A percentile compares a stretch with the other conserved stretches of the same genome.
These are phyloP conservation scores for Melampsora medusae DNA, from an alignment of 1,284 basidiomycete species.

Conservation along the genomic window DNA sequence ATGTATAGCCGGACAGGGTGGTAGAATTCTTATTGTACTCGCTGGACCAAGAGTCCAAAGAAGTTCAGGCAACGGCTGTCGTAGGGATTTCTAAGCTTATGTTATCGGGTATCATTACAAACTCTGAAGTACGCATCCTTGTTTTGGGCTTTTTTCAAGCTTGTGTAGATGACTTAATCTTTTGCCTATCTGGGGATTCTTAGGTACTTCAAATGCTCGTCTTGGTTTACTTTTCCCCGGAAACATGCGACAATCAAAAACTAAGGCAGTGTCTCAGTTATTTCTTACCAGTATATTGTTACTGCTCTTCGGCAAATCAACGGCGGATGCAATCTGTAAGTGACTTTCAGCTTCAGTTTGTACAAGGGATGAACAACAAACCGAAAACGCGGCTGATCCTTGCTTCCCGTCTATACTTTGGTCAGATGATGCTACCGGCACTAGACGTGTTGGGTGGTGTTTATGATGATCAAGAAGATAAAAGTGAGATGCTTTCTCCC, in stretches of 20 bases:
- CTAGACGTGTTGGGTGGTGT: slow-evolving; percentile 69
- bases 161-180: too few relatives aligned
- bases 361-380: slow-evolving; percentile 1
- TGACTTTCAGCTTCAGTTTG: slow-evolving; percentile 16
- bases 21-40: slow-evolving; percentile 72
- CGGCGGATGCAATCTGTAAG: slow-evolving; percentile 71
- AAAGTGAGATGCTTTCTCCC: slow-evolving; percentile 74
- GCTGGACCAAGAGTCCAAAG: slow-evolving; percentile 70
- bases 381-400: background rate
- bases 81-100: slow-evolving; percentile 87
- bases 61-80: slow-evolving; percentile 74
- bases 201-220: slow-evolving; percentile 78
- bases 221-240: slow-evolving; percentile 80
- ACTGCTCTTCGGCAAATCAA: slow-evolving; percentile 78
- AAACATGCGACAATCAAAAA: slow-evolving; percentile 78
- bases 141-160: too few relatives aligned
- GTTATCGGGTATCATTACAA: slow-evolving; percentile 75
- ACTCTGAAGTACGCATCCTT: slow-evolving; percentile 64
- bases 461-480: slow-evolving; percentile 70
- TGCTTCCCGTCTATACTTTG: background rate
- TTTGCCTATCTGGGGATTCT: slow-evolving; percentile 10
- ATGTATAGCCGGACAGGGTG: slow-evolving; percentile 65
- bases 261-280: slow-evolving; percentile 90
- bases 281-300: slow-evolving; percentile 92
- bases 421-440: slow-evolving; percentile 64